Conservation (phyloP, 1,284 basidiomycete species). For the Pyrrhoderma noxium region DNA sequence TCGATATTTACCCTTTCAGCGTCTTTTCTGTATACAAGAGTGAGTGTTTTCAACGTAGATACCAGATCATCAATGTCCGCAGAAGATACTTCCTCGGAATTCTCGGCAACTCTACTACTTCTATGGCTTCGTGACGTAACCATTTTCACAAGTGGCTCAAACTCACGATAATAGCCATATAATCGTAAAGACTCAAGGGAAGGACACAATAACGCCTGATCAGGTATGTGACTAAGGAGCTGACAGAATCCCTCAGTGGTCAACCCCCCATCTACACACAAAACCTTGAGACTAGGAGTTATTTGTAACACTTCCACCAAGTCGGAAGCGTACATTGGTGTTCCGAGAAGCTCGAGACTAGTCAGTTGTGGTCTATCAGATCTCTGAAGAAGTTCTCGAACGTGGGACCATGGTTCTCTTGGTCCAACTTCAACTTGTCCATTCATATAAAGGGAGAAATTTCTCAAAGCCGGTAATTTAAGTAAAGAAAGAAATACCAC, state of each 20-base stretch:
- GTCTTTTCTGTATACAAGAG: too few relatives aligned
- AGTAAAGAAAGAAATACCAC: constrained; percentile 2
- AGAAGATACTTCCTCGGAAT: too few relatives aligned
- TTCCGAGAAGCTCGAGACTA: constrained; percentile 10
- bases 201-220: background rate
- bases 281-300: background rate
- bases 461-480: background rate
- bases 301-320: background rate
- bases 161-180: background rate
- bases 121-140: background rate
- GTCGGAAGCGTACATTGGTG: constrained; percentile 1
- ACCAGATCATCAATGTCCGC: too few relatives aligned
- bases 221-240: background rate
- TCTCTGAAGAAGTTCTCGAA: background rate
- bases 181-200: background rate
- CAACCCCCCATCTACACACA: constrained; percentile 4
- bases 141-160: background rate
- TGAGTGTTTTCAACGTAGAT: too few relatives aligned
- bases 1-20: too few relatives aligned
- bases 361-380: background rate
- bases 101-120: background rate
- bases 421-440: background rate
- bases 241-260: constrained; percentile 2
- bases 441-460: constrained; percentile 1
- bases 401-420: constrained; percentile 1